Evolutionary conservation across 1,139 yeast genomes (phyloP).

Genomic region (Protomyces pachydermus): DNA sequence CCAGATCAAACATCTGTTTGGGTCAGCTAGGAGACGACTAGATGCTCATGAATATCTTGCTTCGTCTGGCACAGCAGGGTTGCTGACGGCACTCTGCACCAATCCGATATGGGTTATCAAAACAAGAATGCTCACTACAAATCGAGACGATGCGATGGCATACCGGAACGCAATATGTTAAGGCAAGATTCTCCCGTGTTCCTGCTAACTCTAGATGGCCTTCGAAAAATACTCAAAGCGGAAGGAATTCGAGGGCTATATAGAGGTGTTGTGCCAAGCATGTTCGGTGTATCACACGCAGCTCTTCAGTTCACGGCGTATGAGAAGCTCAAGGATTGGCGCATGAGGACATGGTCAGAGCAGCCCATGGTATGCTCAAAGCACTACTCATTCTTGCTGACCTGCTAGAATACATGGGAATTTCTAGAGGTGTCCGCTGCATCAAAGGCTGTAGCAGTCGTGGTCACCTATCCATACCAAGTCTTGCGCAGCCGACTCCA

Average conservation of each 20-base stretch:
- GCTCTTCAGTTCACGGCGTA: constrained; percentile 82
- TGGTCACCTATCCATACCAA: constrained; percentile 77
- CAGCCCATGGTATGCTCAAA: constrained; percentile 21
- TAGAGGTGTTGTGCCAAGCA: constrained; percentile 76
- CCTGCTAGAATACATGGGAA: constrained; percentile 46
- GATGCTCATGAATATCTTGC: constrained; percentile 43
- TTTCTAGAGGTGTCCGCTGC: constrained; percentile 61
- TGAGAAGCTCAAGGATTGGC: constrained; percentile 57
- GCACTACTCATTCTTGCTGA: neutral
- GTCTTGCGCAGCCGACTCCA: constrained; percentile 76
- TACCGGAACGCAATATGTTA: constrained; percentile 1
- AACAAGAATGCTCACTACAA: constrained; percentile 59
- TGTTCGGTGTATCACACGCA: constrained; percentile 81
- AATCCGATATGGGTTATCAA: constrained; percentile 92
- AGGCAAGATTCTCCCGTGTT: neutral
- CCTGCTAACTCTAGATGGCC: constrained; percentile 52
- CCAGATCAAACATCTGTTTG: constrained; percentile 9
- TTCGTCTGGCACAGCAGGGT: constrained; percentile 65
- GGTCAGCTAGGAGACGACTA: constrained; percentile 8
- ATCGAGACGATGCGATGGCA: constrained; percentile 35
- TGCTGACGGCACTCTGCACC: constrained; percentile 66
- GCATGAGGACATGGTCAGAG: constrained; percentile 3
- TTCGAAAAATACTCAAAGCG: constrained; percentile 46
- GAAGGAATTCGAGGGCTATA: constrained; percentile 75
- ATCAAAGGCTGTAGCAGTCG: constrained; percentile 65